Evolutionary conservation across 306 rosid genomes (phyloP).

Genomic region (Malus fusca): DNA sequence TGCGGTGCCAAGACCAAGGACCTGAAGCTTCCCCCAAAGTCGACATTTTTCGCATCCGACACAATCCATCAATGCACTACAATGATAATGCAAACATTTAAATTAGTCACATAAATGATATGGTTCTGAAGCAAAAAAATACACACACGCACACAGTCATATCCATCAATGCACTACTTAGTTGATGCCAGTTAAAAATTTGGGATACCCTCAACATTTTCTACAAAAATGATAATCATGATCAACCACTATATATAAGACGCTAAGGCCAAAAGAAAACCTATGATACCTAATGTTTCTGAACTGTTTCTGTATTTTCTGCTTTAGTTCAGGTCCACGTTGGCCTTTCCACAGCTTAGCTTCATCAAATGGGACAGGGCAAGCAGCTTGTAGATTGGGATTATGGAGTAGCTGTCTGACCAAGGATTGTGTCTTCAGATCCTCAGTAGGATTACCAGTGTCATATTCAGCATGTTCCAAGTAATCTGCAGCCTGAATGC

Average conservation of each 20-base stretch:
- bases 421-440: slow-evolving; percentile 76
- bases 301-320: slow-evolving; percentile 83
- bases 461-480: slow-evolving; percentile 92
- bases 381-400: slow-evolving; percentile 83
- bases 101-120: background rate
- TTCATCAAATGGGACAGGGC: slow-evolving; percentile 97
- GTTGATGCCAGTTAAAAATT: background rate
- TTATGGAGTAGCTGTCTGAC: slow-evolving; percentile 66
- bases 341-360: slow-evolving; percentile 97
- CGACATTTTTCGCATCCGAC: slow-evolving; percentile 99
- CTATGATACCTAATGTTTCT: slow-evolving; percentile 71
- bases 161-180: too few species aligned
- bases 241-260: background rate
- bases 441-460: slow-evolving; percentile 66
- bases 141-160: too few species aligned
- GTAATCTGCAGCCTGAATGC: slow-evolving; percentile 69
- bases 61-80: slow-evolving; percentile 94
- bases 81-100: slow-evolving; percentile 9
- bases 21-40: slow-evolving; percentile 99
- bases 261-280: background rate
- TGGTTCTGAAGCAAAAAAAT: background rate
- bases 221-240: background rate
- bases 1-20: slow-evolving; percentile 97
- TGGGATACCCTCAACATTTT: background rate
- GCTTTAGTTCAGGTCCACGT: slow-evolving; percentile 91